A percentile compares a stretch with the other conserved stretches of the same genome.
Conservation (phyloP, 768 basidiomycete genomes). For the Mrakia frigida region DNA sequence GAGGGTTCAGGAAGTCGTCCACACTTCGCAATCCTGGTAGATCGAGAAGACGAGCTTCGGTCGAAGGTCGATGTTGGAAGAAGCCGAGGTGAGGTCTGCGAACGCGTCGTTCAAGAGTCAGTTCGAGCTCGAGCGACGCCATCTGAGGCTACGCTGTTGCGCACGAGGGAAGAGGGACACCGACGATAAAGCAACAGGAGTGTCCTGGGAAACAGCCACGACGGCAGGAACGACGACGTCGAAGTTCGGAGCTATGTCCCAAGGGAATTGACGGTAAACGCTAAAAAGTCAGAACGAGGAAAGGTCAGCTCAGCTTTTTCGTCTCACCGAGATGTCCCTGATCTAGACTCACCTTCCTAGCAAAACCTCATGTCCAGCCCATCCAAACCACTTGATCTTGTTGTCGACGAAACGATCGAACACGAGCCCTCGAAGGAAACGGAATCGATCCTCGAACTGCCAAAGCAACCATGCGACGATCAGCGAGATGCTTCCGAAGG, state of each 20-base stretch:
- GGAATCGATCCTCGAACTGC: conserved; percentile 27
- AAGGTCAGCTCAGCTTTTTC: background rate
- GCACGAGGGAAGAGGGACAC: background rate
- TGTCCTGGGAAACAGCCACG: background rate
- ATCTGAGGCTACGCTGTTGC: too few species aligned
- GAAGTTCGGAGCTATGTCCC: conserved; percentile 20
- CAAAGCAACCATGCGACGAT: background rate
- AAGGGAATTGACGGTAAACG: conserved; percentile 17
- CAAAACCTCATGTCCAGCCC: conserved; percentile 29
- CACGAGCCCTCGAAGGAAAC: conserved; percentile 30
- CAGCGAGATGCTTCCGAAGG: too few species aligned
- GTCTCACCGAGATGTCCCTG: background rate
- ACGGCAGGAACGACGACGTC: conserved; percentile 18
- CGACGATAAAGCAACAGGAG: conserved; percentile 13
- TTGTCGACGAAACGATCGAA: conserved; percentile 21
- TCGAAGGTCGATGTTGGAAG: conserved; percentile 16
- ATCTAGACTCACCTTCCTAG: conserved; percentile 23
- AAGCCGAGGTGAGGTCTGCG: conserved; percentile 10
- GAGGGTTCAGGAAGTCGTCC: background rate
- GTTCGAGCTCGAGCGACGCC: too few species aligned
- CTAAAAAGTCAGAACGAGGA: background rate
- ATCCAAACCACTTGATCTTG: conserved; percentile 30
- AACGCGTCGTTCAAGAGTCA: background rate
- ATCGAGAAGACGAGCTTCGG: background rate
- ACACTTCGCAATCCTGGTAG: background rate